Evolutionary conservation across 139 green algal genomes (phyloP).

Genomic region (Astrephomene gubernaculifera): DNA sequence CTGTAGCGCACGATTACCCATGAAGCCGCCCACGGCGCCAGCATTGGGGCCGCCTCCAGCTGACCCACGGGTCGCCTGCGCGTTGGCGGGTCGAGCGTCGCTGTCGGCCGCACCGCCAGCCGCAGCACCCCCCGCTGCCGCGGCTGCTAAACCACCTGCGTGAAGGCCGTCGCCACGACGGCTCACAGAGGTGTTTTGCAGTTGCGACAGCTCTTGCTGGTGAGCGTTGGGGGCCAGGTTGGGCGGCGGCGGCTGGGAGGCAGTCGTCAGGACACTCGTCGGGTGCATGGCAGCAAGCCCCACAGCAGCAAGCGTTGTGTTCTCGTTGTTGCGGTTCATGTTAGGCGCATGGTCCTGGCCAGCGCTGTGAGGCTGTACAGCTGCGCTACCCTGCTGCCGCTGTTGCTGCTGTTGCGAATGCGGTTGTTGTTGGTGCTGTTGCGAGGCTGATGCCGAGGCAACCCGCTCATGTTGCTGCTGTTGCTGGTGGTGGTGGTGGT

Average conservation of each 20-base stretch:
- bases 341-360: no score
- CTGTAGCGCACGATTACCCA: background rate
- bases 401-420: no score
- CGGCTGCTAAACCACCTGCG: no score
- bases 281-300: background rate
- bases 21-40: no score
- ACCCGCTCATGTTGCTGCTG: background rate
- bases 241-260: constrained; percentile 12
- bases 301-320: constrained; percentile 22
- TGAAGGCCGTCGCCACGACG: constrained; percentile 1
- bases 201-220: background rate
- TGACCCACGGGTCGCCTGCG: constrained; percentile 1
- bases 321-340: background rate
- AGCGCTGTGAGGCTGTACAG: no score
- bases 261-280: constrained; percentile 22
- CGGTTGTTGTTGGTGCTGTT: no score
- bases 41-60: background rate
- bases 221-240: background rate
- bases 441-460: no score
- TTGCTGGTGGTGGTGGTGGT: no score
- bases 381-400: no score
- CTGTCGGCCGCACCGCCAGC: background rate
- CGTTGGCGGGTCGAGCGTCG: background rate
- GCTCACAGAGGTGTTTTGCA: background rate
- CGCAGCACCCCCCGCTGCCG: background rate